Conservation (phyloP, 2,329 filamentous ascomycete genomes). For the Ophiocordyceps camponoti-rufipedis region DNA sequence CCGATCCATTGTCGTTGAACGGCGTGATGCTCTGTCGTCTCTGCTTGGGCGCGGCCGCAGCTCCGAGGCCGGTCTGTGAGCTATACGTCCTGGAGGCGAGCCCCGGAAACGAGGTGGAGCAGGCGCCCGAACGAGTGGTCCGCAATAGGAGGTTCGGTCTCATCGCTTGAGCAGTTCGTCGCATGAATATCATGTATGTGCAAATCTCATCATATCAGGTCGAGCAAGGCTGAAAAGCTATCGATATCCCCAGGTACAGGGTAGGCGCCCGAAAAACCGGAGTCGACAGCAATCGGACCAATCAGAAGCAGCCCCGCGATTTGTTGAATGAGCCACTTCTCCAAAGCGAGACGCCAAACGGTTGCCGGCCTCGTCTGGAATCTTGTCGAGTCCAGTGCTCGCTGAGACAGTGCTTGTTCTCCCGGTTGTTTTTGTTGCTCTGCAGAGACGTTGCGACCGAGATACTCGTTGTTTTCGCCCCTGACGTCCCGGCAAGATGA, state of each 20-base stretch:
- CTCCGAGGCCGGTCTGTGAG: slow-evolving; percentile 30
- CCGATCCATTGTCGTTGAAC: slow-evolving; percentile 67
- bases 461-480: background rate
- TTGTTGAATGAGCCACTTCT: background rate
- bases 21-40: slow-evolving; percentile 58
- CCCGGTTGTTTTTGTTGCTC: background rate
- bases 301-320: background rate
- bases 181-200: too few species aligned
- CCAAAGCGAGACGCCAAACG: background rate
- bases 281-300: too few species aligned
- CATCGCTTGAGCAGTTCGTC: slow-evolving; percentile 13
- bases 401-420: background rate
- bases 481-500: slow-evolving; percentile 28
- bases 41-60: slow-evolving; percentile 18
- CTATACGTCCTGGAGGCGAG: slow-evolving; percentile 31
- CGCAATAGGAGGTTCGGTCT: slow-evolving; percentile 21
- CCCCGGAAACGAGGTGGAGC: slow-evolving; percentile 14
- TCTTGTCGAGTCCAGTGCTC: slow-evolving; percentile 5
- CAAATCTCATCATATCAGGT: too few species aligned
- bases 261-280: too few species aligned
- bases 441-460: background rate
- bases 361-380: slow-evolving; percentile 16
- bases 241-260: too few species aligned
- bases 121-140: slow-evolving; percentile 14
- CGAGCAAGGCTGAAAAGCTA: too few species aligned